Evolutionary conservation across 768 basidiomycete species (phyloP).

Genomic region (Ephemerocybe angulata): DNA sequence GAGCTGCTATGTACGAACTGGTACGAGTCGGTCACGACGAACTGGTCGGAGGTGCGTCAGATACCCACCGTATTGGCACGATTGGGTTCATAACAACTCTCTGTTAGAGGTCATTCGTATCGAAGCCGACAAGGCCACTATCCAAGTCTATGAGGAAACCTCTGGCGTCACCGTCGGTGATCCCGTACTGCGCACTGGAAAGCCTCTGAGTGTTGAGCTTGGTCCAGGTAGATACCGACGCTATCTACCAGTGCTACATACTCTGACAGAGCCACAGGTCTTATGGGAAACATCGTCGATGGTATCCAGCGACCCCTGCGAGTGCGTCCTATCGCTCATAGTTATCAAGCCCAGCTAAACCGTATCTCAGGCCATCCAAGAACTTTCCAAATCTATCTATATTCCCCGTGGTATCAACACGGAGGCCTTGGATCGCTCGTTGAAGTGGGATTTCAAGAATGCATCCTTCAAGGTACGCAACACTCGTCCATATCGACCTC

Average conservation of each 20-base stretch:
- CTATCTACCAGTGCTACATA: background rate
- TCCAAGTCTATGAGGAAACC: slow-evolving; percentile 99
- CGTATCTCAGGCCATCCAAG: slow-evolving; percentile 74
- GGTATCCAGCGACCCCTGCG: slow-evolving; percentile 92
- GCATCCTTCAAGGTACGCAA: slow-evolving; percentile 62
- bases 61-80: background rate
- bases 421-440: slow-evolving; percentile 79
- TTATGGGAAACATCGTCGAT: slow-evolving; percentile 99
- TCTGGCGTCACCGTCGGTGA: slow-evolving; percentile 99
- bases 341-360: slow-evolving; percentile 6
- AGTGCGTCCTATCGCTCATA: slow-evolving; percentile 40
- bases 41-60: slow-evolving; percentile 84
- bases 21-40: slow-evolving; percentile 98
- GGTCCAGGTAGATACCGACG: slow-evolving; percentile 71
- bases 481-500: background rate
- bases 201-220: slow-evolving; percentile 95
- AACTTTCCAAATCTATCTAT: slow-evolving; percentile 97
- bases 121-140: slow-evolving; percentile 96
- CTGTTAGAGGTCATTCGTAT: slow-evolving; percentile 94
- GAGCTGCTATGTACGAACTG: slow-evolving; percentile 96
- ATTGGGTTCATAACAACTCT: background rate
- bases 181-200: slow-evolving; percentile 95
- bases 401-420: slow-evolving; percentile 99
- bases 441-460: slow-evolving; percentile 96
- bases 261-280: slow-evolving; percentile 44